Evolutionary conservation across 2,329 filamentous ascomycete genomes (phyloP).

Genomic region (Cladorrhinum sp.): DNA sequence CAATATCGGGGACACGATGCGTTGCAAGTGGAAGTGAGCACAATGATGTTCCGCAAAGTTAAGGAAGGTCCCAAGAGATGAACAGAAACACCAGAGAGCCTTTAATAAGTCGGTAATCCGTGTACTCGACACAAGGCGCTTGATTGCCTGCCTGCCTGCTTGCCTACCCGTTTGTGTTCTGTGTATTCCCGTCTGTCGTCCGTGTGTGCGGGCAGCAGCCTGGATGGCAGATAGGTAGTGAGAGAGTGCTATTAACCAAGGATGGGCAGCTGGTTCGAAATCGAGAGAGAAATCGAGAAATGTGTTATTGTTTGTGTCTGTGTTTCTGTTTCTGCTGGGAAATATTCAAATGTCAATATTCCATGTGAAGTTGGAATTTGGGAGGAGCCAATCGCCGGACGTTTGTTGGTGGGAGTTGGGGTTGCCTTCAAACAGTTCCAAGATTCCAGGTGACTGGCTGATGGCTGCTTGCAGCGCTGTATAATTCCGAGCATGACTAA

Average conservation of each 20-base stretch:
- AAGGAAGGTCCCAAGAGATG: slow-evolving; percentile 2
- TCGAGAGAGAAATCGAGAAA: not conserved
- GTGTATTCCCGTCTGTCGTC: not conserved
- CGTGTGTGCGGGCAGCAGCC: not conserved
- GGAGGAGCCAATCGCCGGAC: not conserved
- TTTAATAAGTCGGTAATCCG: not conserved
- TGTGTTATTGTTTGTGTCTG: not conserved
- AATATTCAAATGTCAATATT: not conserved
- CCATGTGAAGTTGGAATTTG: not conserved
- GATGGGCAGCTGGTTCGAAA: not conserved
- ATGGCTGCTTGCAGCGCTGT: not conserved
- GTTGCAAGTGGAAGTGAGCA: not conserved
- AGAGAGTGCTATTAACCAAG: not conserved
- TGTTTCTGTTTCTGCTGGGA: not conserved
- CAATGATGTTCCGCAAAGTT: slow-evolving; percentile 2
- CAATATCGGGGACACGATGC: slow-evolving; percentile 4
- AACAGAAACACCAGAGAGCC: slow-evolving; percentile 8
- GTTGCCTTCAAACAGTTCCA: not conserved
- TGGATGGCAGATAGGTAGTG: not conserved
- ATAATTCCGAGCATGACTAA: not conserved
- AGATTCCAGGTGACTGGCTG: not conserved
- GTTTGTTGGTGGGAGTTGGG: not conserved
- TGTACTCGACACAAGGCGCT: not conserved
- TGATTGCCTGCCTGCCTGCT: too few relatives aligned
- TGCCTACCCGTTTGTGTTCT: not conserved